These are phyloP conservation scores for Phytophthora constricta DNA, from an alignment of 352 stramenopile species.

Conservation along the genomic window DNA sequence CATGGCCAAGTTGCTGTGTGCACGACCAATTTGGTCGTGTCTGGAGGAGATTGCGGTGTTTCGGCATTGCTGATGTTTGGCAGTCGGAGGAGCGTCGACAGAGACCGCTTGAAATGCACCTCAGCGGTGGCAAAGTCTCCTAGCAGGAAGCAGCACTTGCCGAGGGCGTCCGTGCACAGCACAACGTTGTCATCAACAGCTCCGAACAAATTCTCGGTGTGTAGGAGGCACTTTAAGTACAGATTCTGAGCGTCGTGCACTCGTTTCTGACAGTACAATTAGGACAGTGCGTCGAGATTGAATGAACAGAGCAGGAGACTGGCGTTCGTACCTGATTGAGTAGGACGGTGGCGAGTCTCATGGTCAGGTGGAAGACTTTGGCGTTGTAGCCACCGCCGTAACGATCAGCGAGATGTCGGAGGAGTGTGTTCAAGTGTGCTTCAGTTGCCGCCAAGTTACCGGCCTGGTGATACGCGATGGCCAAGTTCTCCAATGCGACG, in stretches of 20 bases:
- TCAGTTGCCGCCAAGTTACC: slow-evolving; percentile 26
- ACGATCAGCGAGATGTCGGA: slow-evolving; percentile 27
- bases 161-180: slow-evolving; percentile 52
- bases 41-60: slow-evolving; percentile 6
- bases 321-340: slow-evolving; percentile 49
- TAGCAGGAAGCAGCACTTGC: slow-evolving; percentile 62
- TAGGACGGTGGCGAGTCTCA: slow-evolving; percentile 42
- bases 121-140: slow-evolving; percentile 52
- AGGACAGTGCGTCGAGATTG: not conserved
- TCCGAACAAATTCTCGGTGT: slow-evolving; percentile 36
- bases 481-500: slow-evolving; percentile 56
- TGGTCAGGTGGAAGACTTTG: slow-evolving; percentile 46
- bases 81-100: slow-evolving; percentile 25
- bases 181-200: slow-evolving; percentile 25
- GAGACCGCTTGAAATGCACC: slow-evolving; percentile 45
- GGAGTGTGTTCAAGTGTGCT: slow-evolving; percentile 25
- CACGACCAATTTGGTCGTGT: slow-evolving; percentile 38
- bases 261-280: slow-evolving; percentile 38
- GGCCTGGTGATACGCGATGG: slow-evolving; percentile 35
- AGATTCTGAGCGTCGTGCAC: slow-evolving; percentile 43
- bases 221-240: slow-evolving; percentile 42
- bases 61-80: not conserved
- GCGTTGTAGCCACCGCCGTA: slow-evolving; percentile 65
- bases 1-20: slow-evolving; percentile 70
- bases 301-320: not conserved